These are phyloP conservation scores for Colletotrichum coccodes DNA, from an alignment of 2,329 filamentous ascomycete genomes.

Conservation along the genomic window DNA sequence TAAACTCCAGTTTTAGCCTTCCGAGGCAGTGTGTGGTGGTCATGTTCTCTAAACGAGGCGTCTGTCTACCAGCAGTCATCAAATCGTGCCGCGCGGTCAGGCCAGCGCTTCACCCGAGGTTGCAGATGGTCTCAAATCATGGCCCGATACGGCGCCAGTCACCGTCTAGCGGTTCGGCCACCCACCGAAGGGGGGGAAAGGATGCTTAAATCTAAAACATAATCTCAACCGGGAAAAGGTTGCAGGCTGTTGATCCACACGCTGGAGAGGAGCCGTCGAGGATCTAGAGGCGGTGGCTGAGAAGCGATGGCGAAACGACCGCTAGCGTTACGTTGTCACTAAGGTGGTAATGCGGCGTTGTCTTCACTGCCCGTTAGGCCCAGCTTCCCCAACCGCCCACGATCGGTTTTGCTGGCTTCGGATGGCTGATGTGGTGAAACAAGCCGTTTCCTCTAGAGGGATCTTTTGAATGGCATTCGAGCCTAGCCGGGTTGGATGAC, in stretches of 20 bases:
- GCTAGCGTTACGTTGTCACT: conserved; percentile 20
- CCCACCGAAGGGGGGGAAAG: background rate
- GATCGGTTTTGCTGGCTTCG: background rate
- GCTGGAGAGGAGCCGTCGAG: background rate
- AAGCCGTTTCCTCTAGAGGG: background rate
- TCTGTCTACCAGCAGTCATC: conserved; percentile 3
- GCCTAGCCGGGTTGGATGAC: background rate
- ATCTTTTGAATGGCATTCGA: background rate
- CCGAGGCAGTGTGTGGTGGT: background rate
- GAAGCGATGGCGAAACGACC: conserved; percentile 17
- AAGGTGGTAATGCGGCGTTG: conserved; percentile 10
- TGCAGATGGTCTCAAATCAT: background rate
- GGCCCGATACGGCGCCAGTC: conserved; percentile 1
- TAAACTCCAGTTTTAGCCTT: background rate
- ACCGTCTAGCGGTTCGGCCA: conserved; percentile 4
- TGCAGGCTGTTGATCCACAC: conserved; percentile 15
- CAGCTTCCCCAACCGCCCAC: background rate
- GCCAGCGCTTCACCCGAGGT: conserved; percentile 16
- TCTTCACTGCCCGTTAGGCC: conserved; percentile 13
- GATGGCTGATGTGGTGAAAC: conserved; percentile 21
- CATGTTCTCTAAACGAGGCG: background rate
- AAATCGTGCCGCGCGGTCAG: conserved; percentile 25
- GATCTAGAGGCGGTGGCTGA: conserved; percentile 7
- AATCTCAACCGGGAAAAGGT: conserved; percentile 23
- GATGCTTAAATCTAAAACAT: conserved; percentile 24